These are phyloP conservation scores for Barbatosphaeria neglecta DNA, from an alignment of 495 filamentous ascomycete species.

Conservation along the genomic window DNA sequence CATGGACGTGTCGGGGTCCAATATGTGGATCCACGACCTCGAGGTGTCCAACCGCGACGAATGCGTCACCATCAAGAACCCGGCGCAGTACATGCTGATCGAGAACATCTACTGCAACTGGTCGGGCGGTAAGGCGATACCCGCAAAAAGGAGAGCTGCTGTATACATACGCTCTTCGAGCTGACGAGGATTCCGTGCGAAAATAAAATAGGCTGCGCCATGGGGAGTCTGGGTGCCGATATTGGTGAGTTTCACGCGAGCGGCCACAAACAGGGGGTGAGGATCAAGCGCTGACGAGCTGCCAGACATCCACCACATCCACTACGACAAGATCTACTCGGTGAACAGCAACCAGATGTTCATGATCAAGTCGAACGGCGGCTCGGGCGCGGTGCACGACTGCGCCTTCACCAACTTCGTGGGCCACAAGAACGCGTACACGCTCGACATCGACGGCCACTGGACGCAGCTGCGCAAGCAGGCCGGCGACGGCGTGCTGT, in stretches of 20 bases:
- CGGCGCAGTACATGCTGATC: slow-evolving; percentile 38
- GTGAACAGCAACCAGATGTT: slow-evolving; percentile 48
- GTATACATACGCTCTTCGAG: too few relatives aligned
- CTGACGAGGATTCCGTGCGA: too few relatives aligned
- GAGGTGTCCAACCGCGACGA: slow-evolving; percentile 46
- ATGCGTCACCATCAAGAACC: slow-evolving; percentile 36
- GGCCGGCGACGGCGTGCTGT: slow-evolving; percentile 34
- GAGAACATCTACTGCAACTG: slow-evolving; percentile 49
- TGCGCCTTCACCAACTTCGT: slow-evolving; percentile 46
- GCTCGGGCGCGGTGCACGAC: slow-evolving; percentile 31
- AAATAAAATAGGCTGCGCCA: slow-evolving; percentile 28
- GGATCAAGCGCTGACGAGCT: not conserved
- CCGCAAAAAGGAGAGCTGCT: too few relatives aligned
- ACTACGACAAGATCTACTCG: slow-evolving; percentile 40
- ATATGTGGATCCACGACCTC: slow-evolving; percentile 43
- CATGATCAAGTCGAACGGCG: slow-evolving; percentile 49
- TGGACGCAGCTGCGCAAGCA: slow-evolving; percentile 3
- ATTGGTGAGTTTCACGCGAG: slow-evolving; percentile 3
- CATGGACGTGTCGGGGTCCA: slow-evolving; percentile 35
- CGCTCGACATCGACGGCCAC: slow-evolving; percentile 34
- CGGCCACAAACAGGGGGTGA: not conserved
- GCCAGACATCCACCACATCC: slow-evolving; percentile 30
- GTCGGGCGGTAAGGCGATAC: slow-evolving; percentile 31
- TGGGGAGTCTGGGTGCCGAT: slow-evolving; percentile 31
- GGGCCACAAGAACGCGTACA: slow-evolving; percentile 31